These are phyloP conservation scores for Tubosaeta sp. DNA, from an alignment of 768 basidiomycete species.

Conservation along the genomic window DNA sequence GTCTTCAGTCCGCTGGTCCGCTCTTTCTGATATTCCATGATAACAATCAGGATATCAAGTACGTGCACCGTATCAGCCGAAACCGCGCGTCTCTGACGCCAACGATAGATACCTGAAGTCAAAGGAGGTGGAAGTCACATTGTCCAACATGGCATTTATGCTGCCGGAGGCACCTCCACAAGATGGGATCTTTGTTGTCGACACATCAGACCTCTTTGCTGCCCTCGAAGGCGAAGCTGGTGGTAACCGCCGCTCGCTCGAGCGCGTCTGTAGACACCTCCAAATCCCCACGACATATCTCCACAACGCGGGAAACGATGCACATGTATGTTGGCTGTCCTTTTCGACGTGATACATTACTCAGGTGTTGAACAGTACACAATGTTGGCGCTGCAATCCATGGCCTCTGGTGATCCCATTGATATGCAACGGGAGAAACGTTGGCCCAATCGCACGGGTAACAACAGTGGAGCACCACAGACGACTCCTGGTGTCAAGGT, in stretches of 20 bases:
- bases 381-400: slow-evolving; percentile 55
- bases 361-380: slow-evolving; percentile 53
- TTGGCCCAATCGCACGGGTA: slow-evolving; percentile 62
- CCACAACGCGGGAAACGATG: slow-evolving; percentile 89
- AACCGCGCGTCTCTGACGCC: neutral
- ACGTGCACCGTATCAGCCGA: slow-evolving; percentile 1
- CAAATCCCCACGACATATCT: slow-evolving; percentile 50
- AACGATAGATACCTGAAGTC: slow-evolving; percentile 49
- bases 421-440: slow-evolving; percentile 75
- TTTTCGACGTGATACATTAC: no score
- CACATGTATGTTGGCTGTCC: slow-evolving; percentile 49
- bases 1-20: slow-evolving; percentile 45
- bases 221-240: slow-evolving; percentile 63
- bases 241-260: slow-evolving; percentile 51
- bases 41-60: slow-evolving; percentile 74
- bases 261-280: slow-evolving; percentile 59
- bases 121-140: slow-evolving; percentile 44
- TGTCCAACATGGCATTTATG: slow-evolving; percentile 48
- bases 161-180: slow-evolving; percentile 55
- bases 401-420: slow-evolving; percentile 71
- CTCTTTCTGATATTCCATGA: slow-evolving; percentile 83
- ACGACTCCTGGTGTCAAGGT: slow-evolving; percentile 42
- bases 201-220: slow-evolving; percentile 71
- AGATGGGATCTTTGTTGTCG: slow-evolving; percentile 59
- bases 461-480: slow-evolving; percentile 19